Base-by-base conservation (phyloP, 2,329 filamentous ascomycete species). In the Sclerotinia sclerotiorum region DNA sequence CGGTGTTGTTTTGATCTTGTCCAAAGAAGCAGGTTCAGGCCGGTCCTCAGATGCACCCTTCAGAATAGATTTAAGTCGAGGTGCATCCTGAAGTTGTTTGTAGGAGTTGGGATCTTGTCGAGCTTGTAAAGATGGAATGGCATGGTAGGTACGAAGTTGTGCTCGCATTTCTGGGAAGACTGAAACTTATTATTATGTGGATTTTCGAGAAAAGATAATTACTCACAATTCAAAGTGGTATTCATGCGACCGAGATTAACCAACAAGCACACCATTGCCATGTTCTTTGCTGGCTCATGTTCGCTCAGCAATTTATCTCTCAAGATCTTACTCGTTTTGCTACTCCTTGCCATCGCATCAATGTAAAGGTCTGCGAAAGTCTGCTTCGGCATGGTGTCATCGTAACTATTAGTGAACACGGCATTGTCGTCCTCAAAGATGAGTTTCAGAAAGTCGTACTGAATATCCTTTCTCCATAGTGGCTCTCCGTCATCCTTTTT, bases 101-200 rank as follows among this genome's bases (percentile, higher is more conserved):
- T 99, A 98, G 66, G 94, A 93, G 74, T 95, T 94, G 15, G 93
- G 90, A 75, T 98, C 95, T 80, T 97, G 93, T 73, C 94, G 91
- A 57, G 94, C 94, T 81, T 99, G 95, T 8, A 99, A 84, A 1
- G 93, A 97, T 19, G 95, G 95, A 73, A 99, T 99, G 17, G 95
- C 94, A 78, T 99, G 95, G 81, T 99, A 99, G 48, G 95, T 99
- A 78, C 95, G 90, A 44, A 99, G 84, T 78, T 99, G 95, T 42
- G 95, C 95, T 80, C 95, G 91, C 95, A 99, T 99, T 79, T 99
- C 95, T 29, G 95, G 95, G 78, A 99, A 99, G 84, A 99, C 95
- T 97, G 78, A 65, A 46, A 70, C 24, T 66, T 65, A 76, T 80
- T 72, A 79, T 74, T 29, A 60, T 56, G 68, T 67, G 56, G 52